phyloP scores from a whole-genome alignment of 2,329 filamentous ascomycete genomes.

The Aspergillus sp. region DNA sequence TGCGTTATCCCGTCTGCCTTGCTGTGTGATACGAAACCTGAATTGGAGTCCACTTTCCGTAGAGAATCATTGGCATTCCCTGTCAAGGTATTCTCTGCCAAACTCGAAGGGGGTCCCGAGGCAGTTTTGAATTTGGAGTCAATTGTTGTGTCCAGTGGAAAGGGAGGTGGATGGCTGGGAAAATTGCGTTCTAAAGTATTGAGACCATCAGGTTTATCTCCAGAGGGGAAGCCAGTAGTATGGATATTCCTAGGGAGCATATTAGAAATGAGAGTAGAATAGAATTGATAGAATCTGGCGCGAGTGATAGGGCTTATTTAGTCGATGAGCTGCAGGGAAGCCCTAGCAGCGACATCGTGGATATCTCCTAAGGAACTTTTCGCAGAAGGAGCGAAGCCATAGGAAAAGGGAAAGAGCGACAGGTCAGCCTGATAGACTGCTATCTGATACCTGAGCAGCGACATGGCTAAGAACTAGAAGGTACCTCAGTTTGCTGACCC shows the following conservation, averaged over 20 bases:
- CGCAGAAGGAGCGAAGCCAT: not conserved
- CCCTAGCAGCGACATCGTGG: not conserved
- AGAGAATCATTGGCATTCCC: not conserved
- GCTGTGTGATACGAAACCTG: not conserved
- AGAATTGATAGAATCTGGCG: not conserved
- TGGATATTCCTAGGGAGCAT: not conserved
- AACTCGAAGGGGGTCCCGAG: not conserved
- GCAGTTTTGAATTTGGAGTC: not conserved
- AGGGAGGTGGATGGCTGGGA: not conserved
- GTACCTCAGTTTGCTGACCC: too few species aligned
- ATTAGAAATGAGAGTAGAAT: not conserved
- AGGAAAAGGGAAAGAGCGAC: not conserved
- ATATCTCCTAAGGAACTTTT: not conserved
- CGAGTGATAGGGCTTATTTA: not conserved
- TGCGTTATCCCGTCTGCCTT: not conserved
- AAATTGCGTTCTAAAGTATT: not conserved
- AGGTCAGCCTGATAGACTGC: not conserved
- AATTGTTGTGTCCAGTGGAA: not conserved
- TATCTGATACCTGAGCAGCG: not conserved
- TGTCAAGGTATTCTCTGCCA: not conserved
- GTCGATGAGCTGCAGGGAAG: not conserved
- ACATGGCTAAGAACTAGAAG: not conserved
- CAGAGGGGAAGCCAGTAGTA: not conserved
- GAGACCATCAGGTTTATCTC: not conserved
- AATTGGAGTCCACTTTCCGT: not conserved